phyloP scores from a whole-genome alignment of 768 basidiomycete species.

The Pholiota conissans region DNA sequence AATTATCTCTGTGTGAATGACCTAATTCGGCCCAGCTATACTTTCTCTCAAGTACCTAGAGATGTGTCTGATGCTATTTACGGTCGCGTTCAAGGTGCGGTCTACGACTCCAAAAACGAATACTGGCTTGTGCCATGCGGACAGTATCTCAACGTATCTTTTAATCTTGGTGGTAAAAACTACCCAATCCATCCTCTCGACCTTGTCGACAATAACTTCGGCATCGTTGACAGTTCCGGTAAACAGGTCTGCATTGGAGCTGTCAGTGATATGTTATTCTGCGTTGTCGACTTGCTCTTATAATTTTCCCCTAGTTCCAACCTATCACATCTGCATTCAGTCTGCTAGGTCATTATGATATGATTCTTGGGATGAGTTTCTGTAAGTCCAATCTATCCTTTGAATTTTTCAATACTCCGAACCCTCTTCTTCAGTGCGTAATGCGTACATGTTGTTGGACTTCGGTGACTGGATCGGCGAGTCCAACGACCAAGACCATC shows the following conservation, averaged over 20 bases:
- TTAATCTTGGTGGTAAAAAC: slow-evolving; percentile 69
- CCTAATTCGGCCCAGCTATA: slow-evolving; percentile 21
- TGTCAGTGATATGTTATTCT: slow-evolving; percentile 38
- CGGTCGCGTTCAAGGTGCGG: slow-evolving; percentile 72
- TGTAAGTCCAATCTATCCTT: slow-evolving; percentile 39
- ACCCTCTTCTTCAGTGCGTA: slow-evolving; percentile 57
- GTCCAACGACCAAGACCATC: slow-evolving; percentile 46
- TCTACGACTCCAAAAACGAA: slow-evolving; percentile 52
- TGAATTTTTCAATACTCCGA: background rate
- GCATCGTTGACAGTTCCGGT: slow-evolving; percentile 45
- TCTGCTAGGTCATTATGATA: slow-evolving; percentile 74
- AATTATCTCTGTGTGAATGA: background rate
- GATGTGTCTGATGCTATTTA: slow-evolving; percentile 80
- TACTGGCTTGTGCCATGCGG: slow-evolving; percentile 78
- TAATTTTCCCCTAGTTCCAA: slow-evolving; percentile 59
- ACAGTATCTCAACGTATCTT: slow-evolving; percentile 67
- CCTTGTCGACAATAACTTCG: slow-evolving; percentile 59
- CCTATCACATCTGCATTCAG: slow-evolving; percentile 82
- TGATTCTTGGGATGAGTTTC: slow-evolving; percentile 83
- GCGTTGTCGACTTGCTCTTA: background rate
- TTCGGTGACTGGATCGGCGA: slow-evolving; percentile 67
- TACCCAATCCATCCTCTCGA: slow-evolving; percentile 80
- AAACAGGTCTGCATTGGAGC: slow-evolving; percentile 64
- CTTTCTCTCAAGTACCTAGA: slow-evolving; percentile 66
- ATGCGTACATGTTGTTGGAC: slow-evolving; percentile 69